Percentiles rank a stretch among this genome's conserved stretches.
Evolutionary conservation across 1,139 yeast species (phyloP).

Genomic region (Pichia inconspicua): DNA sequence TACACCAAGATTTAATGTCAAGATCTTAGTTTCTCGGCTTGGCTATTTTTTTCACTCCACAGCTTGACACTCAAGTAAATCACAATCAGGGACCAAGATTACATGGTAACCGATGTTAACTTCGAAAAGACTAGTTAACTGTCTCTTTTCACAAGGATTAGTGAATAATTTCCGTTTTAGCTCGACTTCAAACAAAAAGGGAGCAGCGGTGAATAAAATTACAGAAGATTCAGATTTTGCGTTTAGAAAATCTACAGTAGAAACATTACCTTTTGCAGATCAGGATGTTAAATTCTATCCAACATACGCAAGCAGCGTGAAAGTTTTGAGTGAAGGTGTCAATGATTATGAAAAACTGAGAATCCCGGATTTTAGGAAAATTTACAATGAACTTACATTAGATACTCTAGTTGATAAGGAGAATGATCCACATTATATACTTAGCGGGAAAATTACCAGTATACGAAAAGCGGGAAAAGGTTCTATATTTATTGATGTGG

Average conservation of each 20-base stretch:
- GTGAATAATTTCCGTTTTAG: not conserved
- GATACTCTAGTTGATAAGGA: constrained; percentile 16
- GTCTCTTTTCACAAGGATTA: no score
- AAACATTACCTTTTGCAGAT: constrained; percentile 4
- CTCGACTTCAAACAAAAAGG: not conserved
- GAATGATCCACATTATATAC: constrained; percentile 18
- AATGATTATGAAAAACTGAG: constrained; percentile 17
- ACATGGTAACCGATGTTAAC: not conserved
- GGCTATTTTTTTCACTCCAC: not conserved
- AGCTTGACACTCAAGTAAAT: no score
- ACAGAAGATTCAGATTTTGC: constrained; percentile 36
- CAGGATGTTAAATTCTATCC: constrained; percentile 26
- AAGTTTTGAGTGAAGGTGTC: not conserved
- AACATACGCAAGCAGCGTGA: constrained; percentile 9
- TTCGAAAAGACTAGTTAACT: not conserved
- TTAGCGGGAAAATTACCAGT: constrained; percentile 46
- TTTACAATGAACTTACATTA: constrained; percentile 14
- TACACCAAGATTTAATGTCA: not conserved
- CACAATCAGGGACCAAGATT: not conserved
- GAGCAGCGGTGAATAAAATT: constrained; percentile 5
- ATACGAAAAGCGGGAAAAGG: constrained; percentile 61
- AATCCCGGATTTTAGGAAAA: constrained; percentile 28
- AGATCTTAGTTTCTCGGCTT: not conserved
- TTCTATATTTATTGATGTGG: constrained; percentile 57
- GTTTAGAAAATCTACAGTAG: constrained; percentile 28